Percentiles rank a stretch among this genome's conserved stretches.
Conservation (phyloP, 2,329 filamentous ascomycete species). For the Colletotrichum cuscutae region DNA sequence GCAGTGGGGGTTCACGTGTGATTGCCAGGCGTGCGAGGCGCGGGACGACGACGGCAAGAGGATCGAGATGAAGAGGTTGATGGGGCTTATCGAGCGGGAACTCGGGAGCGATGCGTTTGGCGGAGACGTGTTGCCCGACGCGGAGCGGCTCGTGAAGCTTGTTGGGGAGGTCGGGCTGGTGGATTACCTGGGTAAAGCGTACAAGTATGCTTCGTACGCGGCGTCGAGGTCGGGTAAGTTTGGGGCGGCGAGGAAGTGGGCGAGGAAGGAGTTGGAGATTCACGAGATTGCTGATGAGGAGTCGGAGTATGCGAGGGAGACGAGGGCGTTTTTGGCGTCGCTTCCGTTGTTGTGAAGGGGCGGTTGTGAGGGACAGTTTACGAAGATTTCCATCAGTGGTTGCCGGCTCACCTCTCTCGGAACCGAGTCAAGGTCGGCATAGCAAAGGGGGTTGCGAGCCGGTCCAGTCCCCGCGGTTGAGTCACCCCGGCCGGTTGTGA, state of each 20-base stretch:
- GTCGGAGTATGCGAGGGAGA: constrained; percentile 16
- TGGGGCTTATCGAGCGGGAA: constrained; percentile 47
- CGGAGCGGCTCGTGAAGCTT: constrained; percentile 36
- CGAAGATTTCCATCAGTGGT: no score
- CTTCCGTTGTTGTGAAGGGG: constrained; percentile 21
- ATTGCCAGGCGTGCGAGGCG: constrained; percentile 47
- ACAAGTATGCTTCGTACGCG: constrained; percentile 39
- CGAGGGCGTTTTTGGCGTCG: constrained; percentile 23
- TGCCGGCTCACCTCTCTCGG: neutral
- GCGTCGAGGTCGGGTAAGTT: constrained; percentile 30
- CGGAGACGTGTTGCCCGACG: constrained; percentile 30
- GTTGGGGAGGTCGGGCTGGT: constrained; percentile 38
- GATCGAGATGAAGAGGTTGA: constrained; percentile 42
- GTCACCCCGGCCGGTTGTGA: constrained; percentile 20
- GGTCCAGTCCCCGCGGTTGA: neutral
- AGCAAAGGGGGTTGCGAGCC: neutral
- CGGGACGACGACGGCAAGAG: constrained; percentile 44
- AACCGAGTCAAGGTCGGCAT: neutral
- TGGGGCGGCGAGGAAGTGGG: constrained; percentile 37
- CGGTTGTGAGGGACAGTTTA: neutral
- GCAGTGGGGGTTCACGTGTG: constrained; percentile 39
- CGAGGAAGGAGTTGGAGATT: constrained; percentile 37
- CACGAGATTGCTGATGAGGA: constrained; percentile 35
- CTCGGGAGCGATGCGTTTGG: constrained; percentile 35
- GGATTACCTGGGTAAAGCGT: constrained; percentile 40